phyloP scores from a whole-genome alignment of 306 rosid genomes.

The Lathyrus tuberosus region DNA sequence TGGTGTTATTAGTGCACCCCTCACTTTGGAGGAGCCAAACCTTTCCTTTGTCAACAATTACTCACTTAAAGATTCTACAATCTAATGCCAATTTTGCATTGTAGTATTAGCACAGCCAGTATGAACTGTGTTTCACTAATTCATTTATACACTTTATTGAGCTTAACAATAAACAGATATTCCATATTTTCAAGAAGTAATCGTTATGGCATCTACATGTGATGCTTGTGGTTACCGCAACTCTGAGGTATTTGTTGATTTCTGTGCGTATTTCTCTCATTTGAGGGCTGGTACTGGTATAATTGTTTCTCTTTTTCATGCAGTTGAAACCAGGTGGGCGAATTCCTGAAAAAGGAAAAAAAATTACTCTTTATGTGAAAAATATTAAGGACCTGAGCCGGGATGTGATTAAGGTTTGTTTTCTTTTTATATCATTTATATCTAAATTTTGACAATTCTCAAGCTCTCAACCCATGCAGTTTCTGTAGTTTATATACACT shows the following conservation, averaged over 20 bases:
- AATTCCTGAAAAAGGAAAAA: conserved; percentile 86
- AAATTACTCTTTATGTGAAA: conserved; percentile 62
- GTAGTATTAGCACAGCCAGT: conserved; percentile 14
- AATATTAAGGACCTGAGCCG: conserved; percentile 78
- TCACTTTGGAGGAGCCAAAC: conserved; percentile 3
- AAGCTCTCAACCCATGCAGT: not conserved
- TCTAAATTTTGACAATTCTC: conserved; percentile 17
- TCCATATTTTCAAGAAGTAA: conserved; percentile 96
- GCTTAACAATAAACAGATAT: conserved; percentile 73
- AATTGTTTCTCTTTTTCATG: conserved; percentile 39
- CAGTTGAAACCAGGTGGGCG: conserved; percentile 96
- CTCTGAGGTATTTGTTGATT: conserved; percentile 78
- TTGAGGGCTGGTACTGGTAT: conserved; percentile 23
- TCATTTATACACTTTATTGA: conserved; percentile 37
- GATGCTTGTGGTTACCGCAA: conserved; percentile 93
- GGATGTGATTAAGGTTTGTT: conserved; percentile 89
- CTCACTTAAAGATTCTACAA: not conserved
- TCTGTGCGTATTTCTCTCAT: conserved; percentile 26
- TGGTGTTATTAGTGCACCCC: not conserved
- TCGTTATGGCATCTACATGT: conserved; percentile 98
- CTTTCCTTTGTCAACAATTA: not conserved
- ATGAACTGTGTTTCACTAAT: conserved; percentile 27
- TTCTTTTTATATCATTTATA: conserved; percentile 1
- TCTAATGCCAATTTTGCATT: conserved; percentile 22
- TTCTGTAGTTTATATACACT: not conserved